A percentile compares a stretch with the other conserved stretches of the same genome.
These are phyloP conservation scores for Haplosporangium gracile DNA, from an alignment of 192 early-diverging fungal genomes.

Conservation along the genomic window DNA sequence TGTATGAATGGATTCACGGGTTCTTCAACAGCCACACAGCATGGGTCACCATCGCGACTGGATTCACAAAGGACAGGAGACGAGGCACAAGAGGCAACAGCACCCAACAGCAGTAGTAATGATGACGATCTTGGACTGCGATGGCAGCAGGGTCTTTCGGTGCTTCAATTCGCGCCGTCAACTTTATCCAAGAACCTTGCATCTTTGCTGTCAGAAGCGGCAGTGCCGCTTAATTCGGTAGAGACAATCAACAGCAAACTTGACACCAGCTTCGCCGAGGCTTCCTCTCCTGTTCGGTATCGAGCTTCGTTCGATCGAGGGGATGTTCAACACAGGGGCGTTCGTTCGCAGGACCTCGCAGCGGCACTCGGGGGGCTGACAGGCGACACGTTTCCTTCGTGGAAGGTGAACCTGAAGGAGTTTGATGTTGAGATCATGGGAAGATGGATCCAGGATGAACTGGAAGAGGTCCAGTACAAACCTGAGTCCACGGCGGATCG, in stretches of 20 bases:
- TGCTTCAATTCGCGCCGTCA: conserved; percentile 17
- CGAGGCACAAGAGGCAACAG: not conserved
- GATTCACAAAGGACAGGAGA: not conserved
- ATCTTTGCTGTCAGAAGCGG: not conserved
- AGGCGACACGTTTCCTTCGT: conserved; percentile 36
- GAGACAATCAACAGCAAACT: not conserved
- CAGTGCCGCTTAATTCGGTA: not conserved
- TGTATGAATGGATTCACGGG: not conserved
- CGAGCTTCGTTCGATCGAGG: conserved; percentile 51
- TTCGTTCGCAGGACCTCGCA: conserved; percentile 50
- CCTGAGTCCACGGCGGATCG: not conserved
- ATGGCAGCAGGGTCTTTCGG: conserved; percentile 27
- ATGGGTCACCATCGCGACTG: no score
- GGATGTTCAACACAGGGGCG: conserved; percentile 36
- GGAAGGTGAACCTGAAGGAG: conserved; percentile 59
- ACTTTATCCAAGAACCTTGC: conserved; percentile 7
- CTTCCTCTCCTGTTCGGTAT: conserved; percentile 4
- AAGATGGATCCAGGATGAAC: conserved; percentile 28
- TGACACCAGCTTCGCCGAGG: not conserved
- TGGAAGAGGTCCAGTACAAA: conserved; percentile 12
- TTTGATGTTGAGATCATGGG: conserved; percentile 59
- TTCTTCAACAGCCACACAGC: not conserved
- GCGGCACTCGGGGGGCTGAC: conserved; percentile 34
- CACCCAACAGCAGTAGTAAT: no score
- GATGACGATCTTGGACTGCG: not conserved